Conservation (phyloP, 305 asterid species). For the Fraxinus dipetala region DNA sequence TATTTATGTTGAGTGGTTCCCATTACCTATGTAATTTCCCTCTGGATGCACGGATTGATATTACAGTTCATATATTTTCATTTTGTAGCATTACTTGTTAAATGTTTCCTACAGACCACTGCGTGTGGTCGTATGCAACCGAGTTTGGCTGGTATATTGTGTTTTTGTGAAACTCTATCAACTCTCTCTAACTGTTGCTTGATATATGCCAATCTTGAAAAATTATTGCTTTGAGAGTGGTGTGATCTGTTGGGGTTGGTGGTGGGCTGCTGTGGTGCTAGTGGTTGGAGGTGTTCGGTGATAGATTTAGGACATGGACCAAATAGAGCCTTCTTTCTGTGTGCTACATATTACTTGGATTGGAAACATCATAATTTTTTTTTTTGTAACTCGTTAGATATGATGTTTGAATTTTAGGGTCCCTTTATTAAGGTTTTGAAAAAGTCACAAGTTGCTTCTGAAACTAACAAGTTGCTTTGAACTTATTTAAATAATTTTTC, state of each 20-base stretch:
- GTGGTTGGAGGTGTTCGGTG: not conserved
- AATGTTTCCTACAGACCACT: not conserved
- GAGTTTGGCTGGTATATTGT: too few relatives aligned
- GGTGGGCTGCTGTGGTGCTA: not conserved
- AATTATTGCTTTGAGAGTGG: too few relatives aligned
- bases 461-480: too few relatives aligned
- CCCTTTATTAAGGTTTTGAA: too few relatives aligned
- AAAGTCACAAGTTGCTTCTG: not conserved
- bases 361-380: not conserved
- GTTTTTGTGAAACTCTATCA: not conserved
- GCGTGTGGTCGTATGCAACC: not conserved
- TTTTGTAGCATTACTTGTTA: too few relatives aligned
- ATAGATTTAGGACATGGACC: not conserved
- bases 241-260: not conserved
- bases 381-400: not conserved
- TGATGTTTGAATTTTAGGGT: not conserved
- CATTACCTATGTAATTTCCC: too few relatives aligned
- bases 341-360: not conserved
- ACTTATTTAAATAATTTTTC: too few relatives aligned
- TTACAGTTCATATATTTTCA: not conserved
- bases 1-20: too few relatives aligned
- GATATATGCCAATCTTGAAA: not conserved
- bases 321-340: not conserved
- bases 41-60: too few relatives aligned
- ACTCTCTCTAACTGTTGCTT: not conserved